Base-by-base conservation (phyloP, 2,329 filamentous ascomycete species). In the Elsinoe arachidis region DNA sequence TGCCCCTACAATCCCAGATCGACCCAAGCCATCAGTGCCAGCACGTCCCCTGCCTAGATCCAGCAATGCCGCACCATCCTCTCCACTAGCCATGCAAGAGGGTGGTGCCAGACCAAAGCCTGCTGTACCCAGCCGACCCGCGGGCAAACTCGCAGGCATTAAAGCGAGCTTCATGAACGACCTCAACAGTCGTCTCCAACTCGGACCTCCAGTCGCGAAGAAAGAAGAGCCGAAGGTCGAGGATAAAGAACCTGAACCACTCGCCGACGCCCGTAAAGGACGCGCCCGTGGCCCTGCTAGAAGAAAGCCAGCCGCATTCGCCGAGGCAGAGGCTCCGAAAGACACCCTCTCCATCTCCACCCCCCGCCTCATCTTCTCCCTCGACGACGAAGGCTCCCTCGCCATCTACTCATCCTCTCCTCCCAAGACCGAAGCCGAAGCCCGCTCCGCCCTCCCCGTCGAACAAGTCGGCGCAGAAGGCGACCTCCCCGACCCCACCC, bases 91-190 rank as follows among this genome's bases (percentile, higher is more conserved):
- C 35, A 65, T 63, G 12, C 65, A 67, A 23, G 60, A 71, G 5
- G 70, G 75, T 11, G 66, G 75, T 14, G 70, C 78, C 11, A 95
- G 90, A 69, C 72, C 82, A n/a, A 97, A 96, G 69, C 91, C 93
- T 3, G 81, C 84, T 0, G 81, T 97, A 1, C 91, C 93, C 10
- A 81, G 85, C 12, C 83, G 90, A 46, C 88, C 90, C 1, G 79
- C 80, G 43, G 88, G 88, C 9, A 97, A 97, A 76, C 95, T 99
- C 69, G 90, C 91, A 14, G 87, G 89, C 21, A 76, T 99, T 33
- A 90, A 95, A 72, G 88, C 88, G 37, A 90, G 88, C 2, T 97
- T 99, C 71, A 84, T 99, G 80, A 90, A 85, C 44, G 92, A 97
- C 67, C 76, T 99, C 41, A 96, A 97, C 72, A 91, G 90, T 65